Conservation (phyloP, 495 filamentous ascomycete species). For the Daldinia bambusicola region DNA sequence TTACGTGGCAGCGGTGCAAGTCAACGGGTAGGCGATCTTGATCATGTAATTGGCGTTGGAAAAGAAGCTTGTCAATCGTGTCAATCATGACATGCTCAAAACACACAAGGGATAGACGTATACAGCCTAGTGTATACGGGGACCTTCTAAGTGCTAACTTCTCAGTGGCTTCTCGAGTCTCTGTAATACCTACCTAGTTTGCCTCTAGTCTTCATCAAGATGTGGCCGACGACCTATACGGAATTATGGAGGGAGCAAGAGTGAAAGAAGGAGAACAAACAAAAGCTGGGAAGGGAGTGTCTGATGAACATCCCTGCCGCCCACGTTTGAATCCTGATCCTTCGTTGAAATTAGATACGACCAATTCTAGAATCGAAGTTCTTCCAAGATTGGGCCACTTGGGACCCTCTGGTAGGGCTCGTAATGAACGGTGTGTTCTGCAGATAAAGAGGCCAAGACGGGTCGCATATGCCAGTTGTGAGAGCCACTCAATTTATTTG, state of each 20-base stretch:
- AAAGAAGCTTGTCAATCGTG: constrained; percentile 23
- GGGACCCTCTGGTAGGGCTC: constrained; percentile 36
- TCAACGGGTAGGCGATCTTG: constrained; percentile 32
- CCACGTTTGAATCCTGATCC: constrained; percentile 29
- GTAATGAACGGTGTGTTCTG: constrained; percentile 31
- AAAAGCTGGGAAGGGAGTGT: constrained; percentile 15
- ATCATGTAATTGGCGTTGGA: constrained; percentile 12
- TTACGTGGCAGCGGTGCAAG: constrained; percentile 43
- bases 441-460: constrained; percentile 24
- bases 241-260: constrained; percentile 22
- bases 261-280: constrained; percentile 33
- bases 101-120: constrained; percentile 25
- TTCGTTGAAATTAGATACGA: constrained; percentile 19
- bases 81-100: constrained; percentile 22
- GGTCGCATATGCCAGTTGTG: constrained; percentile 29
- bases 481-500: constrained; percentile 1
- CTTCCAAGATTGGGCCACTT: constrained; percentile 11
- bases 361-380: constrained; percentile 1
- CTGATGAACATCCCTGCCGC: constrained; percentile 13
- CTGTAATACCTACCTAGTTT: constrained; percentile 21
- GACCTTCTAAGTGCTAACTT: too few relatives aligned
- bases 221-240: too few relatives aligned
- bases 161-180: constrained; percentile 16
- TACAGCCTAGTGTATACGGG: constrained; percentile 6
- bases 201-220: background rate